Evolutionary conservation across 768 basidiomycete species (phyloP).

Genomic region (Scleroderma bovista): DNA sequence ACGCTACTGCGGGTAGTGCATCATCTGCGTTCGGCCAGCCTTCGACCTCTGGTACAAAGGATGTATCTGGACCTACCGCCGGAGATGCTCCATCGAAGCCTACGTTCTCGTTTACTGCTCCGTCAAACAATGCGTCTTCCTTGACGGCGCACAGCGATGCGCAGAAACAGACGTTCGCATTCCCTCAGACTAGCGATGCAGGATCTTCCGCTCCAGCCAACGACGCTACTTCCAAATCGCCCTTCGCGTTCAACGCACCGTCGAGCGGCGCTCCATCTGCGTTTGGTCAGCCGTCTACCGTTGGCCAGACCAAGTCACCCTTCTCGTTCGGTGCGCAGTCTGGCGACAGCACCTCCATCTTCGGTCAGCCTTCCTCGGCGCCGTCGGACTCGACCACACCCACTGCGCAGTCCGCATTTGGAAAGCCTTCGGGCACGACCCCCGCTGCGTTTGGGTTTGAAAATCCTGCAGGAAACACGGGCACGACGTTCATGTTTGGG

Average conservation of each 20-base stretch:
- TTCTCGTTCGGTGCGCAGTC: conserved; percentile 9
- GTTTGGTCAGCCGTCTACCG: conserved; percentile 7
- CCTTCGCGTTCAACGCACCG: background rate
- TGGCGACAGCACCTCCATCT: conserved; percentile 1
- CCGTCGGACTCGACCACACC: conserved; percentile 9
- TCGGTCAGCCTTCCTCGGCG: conserved; percentile 6
- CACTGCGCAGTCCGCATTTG: conserved; percentile 20
- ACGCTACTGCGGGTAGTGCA: background rate
- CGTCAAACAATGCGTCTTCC: background rate
- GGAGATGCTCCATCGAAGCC: no score
- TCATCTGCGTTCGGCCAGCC: background rate
- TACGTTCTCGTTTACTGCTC: background rate
- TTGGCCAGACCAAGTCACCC: background rate
- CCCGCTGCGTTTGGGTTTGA: conserved; percentile 30
- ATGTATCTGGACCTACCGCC: background rate
- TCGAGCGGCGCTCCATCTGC: conserved; percentile 3
- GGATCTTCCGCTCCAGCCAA: background rate
- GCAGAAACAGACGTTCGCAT: background rate
- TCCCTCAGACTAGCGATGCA: background rate
- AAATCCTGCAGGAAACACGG: conserved; percentile 2
- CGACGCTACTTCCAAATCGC: background rate
- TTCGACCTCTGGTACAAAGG: background rate
- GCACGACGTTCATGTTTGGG: conserved; percentile 8
- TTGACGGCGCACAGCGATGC: background rate
- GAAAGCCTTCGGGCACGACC: conserved; percentile 16